Conservation (phyloP, 73 alveolate species). For the Paramecium bursaria region DNA sequence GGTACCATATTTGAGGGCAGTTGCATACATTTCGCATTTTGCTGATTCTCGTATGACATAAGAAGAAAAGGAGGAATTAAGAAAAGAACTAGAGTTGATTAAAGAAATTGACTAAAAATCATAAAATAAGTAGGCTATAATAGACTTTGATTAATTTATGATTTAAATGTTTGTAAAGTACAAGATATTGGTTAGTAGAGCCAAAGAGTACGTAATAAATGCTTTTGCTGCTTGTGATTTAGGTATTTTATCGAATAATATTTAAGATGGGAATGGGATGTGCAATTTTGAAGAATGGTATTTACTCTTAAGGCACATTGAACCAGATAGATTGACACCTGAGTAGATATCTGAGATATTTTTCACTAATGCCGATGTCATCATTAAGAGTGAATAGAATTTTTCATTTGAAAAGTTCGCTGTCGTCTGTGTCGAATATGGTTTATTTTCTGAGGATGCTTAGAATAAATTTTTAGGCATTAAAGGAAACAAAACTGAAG, state of each 20-base stretch:
- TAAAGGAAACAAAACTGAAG: slow-evolving; percentile 37
- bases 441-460: slow-evolving; percentile 66
- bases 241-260: neutral
- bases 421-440: slow-evolving; percentile 67
- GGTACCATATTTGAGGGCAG: slow-evolving; percentile 67
- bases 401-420: slow-evolving; percentile 68
- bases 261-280: slow-evolving; percentile 67
- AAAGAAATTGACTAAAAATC: slow-evolving; percentile 62
- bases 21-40: slow-evolving; percentile 40
- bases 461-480: slow-evolving; percentile 50
- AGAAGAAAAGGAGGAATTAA: slow-evolving; percentile 64
- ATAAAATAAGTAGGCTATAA: slow-evolving; percentile 10
- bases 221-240: slow-evolving; percentile 73
- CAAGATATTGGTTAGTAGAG: slow-evolving; percentile 63
- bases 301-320: slow-evolving; percentile 63
- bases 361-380: slow-evolving; percentile 60
- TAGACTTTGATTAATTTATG: slow-evolving; percentile 66
- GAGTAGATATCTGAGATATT: slow-evolving; percentile 63
- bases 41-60: slow-evolving; percentile 71
- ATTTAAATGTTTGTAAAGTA: slow-evolving; percentile 66
- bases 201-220: slow-evolving; percentile 65
- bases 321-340: slow-evolving; percentile 55
- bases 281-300: slow-evolving; percentile 71
- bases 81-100: slow-evolving; percentile 63
- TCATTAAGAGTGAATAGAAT: slow-evolving; percentile 58